phyloP scores from a whole-genome alignment of 2,329 filamentous ascomycete species.

The Pestalotiopsis sp. region DNA sequence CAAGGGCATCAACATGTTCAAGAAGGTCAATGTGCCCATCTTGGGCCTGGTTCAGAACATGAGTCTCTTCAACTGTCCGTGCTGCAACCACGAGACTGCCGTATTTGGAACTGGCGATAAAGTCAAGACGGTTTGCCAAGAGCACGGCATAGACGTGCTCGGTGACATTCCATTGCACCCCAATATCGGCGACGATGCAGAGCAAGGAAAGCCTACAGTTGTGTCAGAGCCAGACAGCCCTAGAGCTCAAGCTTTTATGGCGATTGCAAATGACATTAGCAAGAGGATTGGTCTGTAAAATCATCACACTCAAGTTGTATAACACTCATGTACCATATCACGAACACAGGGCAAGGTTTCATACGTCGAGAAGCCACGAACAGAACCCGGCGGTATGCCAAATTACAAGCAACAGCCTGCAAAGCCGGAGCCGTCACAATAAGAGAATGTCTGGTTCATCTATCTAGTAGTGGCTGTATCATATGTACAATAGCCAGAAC shows the following conservation, averaged over 20 bases:
- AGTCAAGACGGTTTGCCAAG: slow-evolving; percentile 69
- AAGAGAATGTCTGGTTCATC: background rate
- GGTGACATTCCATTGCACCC: slow-evolving; percentile 89
- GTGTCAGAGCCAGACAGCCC: slow-evolving; percentile 80
- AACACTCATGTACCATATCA: background rate
- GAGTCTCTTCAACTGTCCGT: slow-evolving; percentile 80
- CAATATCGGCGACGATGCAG: slow-evolving; percentile 83
- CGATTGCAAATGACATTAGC: slow-evolving; percentile 63
- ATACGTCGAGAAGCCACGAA: background rate
- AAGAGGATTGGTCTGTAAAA: slow-evolving; percentile 44
- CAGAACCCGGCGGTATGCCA: background rate
- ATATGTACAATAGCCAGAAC: background rate
- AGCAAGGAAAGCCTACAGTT: slow-evolving; percentile 85
- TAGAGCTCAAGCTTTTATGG: slow-evolving; percentile 71
- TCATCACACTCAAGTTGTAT: slow-evolving; percentile 12
- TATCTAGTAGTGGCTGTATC: background rate
- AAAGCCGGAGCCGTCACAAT: background rate
- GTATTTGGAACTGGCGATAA: slow-evolving; percentile 73
- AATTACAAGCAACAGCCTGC: no score
- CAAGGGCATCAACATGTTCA: slow-evolving; percentile 91
- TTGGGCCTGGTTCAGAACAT: slow-evolving; percentile 93
- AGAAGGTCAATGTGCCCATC: slow-evolving; percentile 78
- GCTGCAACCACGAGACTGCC: slow-evolving; percentile 72
- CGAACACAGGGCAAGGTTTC: background rate
- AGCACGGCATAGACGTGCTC: slow-evolving; percentile 76